Percentiles rank a stretch among this genome's conserved stretches.
Evolutionary conservation across 805 yeast species (phyloP).

Genomic region (Danielia oregonensis): DNA sequence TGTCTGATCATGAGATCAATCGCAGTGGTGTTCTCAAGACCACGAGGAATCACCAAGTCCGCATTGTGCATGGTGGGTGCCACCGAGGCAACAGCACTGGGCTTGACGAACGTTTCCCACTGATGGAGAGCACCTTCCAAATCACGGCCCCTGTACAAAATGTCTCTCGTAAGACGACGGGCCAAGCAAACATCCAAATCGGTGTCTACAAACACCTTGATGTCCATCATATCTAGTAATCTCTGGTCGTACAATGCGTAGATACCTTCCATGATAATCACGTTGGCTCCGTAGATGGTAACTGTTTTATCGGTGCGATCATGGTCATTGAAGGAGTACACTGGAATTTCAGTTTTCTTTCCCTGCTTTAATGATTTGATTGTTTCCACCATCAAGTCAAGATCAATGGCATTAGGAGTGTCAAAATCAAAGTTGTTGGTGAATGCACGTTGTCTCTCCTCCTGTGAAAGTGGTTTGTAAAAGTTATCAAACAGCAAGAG

Average conservation of each 20-base stretch:
- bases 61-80: slow-evolving; percentile 76
- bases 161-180: slow-evolving; percentile 82
- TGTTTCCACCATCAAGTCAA: slow-evolving; percentile 64
- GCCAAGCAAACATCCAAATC: slow-evolving; percentile 91
- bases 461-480: slow-evolving; percentile 68
- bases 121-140: slow-evolving; percentile 77
- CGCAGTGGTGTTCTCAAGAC: slow-evolving; percentile 78
- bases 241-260: slow-evolving; percentile 74
- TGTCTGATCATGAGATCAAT: slow-evolving; percentile 76
- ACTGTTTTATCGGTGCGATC: slow-evolving; percentile 60
- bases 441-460: slow-evolving; percentile 62
- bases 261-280: slow-evolving; percentile 88
- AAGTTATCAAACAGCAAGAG: slow-evolving; percentile 87
- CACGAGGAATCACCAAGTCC: slow-evolving; percentile 87
- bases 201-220: slow-evolving; percentile 88
- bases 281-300: slow-evolving; percentile 90
- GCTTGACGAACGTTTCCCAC: slow-evolving; percentile 90
- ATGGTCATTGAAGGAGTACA: slow-evolving; percentile 66
- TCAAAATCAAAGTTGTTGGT: slow-evolving; percentile 79
- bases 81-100: slow-evolving; percentile 75
- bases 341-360: slow-evolving; percentile 37
- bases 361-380: slow-evolving; percentile 71
- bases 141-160: slow-evolving; percentile 81
- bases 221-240: slow-evolving; percentile 71
- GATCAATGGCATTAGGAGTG: slow-evolving; percentile 77